phyloP scores from a whole-genome alignment of 192 early-diverging fungal species.

The Paraglomus brasilianum region DNA sequence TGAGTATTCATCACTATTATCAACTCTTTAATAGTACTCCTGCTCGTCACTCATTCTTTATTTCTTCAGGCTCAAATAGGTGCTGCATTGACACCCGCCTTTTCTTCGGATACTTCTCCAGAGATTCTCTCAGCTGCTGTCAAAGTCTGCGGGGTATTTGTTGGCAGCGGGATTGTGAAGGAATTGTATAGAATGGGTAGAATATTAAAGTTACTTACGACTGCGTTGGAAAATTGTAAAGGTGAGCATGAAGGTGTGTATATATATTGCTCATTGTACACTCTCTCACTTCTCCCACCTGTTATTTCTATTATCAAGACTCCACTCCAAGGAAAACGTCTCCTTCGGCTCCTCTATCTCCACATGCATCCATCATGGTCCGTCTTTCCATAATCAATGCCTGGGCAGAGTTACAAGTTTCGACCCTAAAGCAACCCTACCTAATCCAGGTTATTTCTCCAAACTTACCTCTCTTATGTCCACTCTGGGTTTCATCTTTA shows the following conservation, averaged over 20 bases:
- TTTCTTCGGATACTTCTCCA: conserved; percentile 70
- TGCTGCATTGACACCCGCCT: conserved; percentile 86
- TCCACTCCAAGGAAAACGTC: too few relatives aligned
- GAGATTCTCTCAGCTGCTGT: conserved; percentile 76
- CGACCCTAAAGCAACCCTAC: conserved; percentile 61
- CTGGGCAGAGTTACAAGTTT: conserved; percentile 77
- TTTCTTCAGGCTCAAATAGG: conserved; percentile 75
- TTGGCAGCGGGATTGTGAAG: conserved; percentile 84
- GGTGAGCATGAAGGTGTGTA: conserved; percentile 27
- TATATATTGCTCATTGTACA: too few relatives aligned
- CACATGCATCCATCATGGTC: conserved; percentile 80
- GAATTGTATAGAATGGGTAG: conserved; percentile 71
- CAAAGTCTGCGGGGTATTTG: conserved; percentile 77
- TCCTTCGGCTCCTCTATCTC: conserved; percentile 38
- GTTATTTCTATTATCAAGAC: too few relatives aligned
- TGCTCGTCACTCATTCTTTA: conserved; percentile 11
- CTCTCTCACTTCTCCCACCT: too few relatives aligned
- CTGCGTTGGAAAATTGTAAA: conserved; percentile 69
- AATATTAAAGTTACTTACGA: conserved; percentile 68
- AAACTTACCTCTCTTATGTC: conserved; percentile 49
- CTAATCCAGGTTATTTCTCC: conserved; percentile 63
- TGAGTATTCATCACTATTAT: background rate
- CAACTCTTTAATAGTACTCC: conserved; percentile 2
- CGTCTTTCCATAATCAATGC: conserved; percentile 72
- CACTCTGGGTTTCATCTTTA: conserved; percentile 62